Base-by-base conservation (phyloP, 1,284 basidiomycete species). In the Grifola frondosa region DNA sequence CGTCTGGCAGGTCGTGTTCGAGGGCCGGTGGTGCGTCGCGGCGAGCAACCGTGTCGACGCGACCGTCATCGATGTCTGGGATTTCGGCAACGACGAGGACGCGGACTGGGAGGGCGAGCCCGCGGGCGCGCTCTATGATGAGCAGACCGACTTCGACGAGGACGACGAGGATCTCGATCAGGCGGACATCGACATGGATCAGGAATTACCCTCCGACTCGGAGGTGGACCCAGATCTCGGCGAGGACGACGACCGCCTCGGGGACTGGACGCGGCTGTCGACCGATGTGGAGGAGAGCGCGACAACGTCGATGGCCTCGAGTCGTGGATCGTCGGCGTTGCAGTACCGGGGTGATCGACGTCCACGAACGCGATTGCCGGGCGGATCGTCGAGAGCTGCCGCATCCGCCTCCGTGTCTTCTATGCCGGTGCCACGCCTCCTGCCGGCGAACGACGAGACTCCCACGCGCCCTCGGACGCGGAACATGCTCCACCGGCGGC, bases 1-100 rank as follows among this genome's bases (percentile, higher is more conserved):
- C 13, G 94, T 97, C 13, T 97, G 94, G 94, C 94, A 97, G 65
- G 91, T 97, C 35, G 84, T 91, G 21, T 96, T 96, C 65, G 89
- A 94, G 64, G 90, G 91, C 0, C 74, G 90, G 46, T 92, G 91
- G 75, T 91, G 92, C 59, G 90, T 97, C 33, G 91, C 92, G 5
- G 94, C 94, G 17, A 92, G 89, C 57, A 92, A 93, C 58, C 76
- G 87, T 33, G 80, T 78, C 43, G 84, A 89, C 45, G 69, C 78
- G 12, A 94, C 91, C 5, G 81, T 88, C 46, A 68, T 91, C 35
- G 88, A 91, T 56, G 88, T 91, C 22, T 91, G 89, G 88, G 88
- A 91, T 69, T 91, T 91, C 62, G 87, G 84, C 4, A 73, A 68
- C 33, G 82, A 81, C 33, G 81, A 81, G 19, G 78, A 80, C 52